phyloP scores from a whole-genome alignment of 306 rosid genomes.

The Lathyrus sativus region DNA sequence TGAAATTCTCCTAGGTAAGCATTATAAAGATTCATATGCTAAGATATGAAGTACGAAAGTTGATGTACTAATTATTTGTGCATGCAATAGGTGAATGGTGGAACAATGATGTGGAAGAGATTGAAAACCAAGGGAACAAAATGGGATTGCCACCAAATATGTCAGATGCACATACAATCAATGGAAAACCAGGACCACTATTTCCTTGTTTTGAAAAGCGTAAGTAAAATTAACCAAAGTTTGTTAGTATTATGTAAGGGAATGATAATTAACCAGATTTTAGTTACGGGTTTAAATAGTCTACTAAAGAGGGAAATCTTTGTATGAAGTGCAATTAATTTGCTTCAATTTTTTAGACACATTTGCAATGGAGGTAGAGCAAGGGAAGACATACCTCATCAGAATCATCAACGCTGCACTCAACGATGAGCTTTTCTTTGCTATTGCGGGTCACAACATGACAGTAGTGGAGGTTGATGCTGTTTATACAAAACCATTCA shows the following conservation, averaged over 20 bases:
- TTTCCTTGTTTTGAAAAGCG: constrained; percentile 84
- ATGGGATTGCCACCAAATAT: constrained; percentile 81
- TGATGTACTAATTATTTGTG: not conserved
- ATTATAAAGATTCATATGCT: not conserved
- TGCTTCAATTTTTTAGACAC: constrained; percentile 54
- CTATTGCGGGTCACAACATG: constrained; percentile 68
- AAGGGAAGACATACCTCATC: constrained; percentile 69
- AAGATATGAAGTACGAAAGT: not conserved
- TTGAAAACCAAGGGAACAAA: constrained; percentile 64
- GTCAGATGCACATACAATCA: constrained; percentile 90
- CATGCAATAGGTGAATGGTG: constrained; percentile 72
- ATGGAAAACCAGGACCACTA: constrained; percentile 86
- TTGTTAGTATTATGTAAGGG: not conserved
- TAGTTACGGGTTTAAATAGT: not conserved
- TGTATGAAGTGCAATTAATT: not conserved
- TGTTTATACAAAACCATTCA: constrained; percentile 78
- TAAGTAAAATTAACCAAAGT: constrained; percentile 40
- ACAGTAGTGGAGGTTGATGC: constrained; percentile 92
- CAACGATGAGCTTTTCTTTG: constrained; percentile 75
- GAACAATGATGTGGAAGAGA: constrained; percentile 70
- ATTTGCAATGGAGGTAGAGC: constrained; percentile 68
- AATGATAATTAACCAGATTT: not conserved
- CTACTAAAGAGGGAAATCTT: not conserved
- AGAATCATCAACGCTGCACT: constrained; percentile 59
- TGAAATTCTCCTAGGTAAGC: constrained; percentile 54